Evolutionary conservation across 2,329 filamentous ascomycete species (phyloP), one percentile per base, ranked within the genome.

Genomic region (Penicillium brevicompactum): DNA sequence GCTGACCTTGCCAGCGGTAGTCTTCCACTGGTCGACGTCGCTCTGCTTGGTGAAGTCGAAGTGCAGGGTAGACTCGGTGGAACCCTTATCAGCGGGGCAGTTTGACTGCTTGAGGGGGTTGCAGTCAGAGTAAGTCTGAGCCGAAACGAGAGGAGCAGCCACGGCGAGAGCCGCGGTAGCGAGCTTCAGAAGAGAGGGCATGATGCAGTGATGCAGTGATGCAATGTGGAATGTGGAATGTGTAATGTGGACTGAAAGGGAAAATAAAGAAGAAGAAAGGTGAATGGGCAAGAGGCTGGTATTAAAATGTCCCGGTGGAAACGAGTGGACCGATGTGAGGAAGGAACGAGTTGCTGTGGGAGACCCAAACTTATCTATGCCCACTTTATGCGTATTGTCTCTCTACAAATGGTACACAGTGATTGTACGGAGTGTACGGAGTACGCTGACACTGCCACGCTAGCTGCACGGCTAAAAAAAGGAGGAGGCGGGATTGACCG

Each of bases 121-220:
- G 79, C 92, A 97, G 46, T 81, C 73, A 14, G 90, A 90, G 59
- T 76, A 85, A 30, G 91, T 91, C 74, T 96, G 92, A 42, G 88
- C 91, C 13, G 67, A 62, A 44, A 58, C 63, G 30, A 74, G 57
- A 34, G 72, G 70, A 34, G 69, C 63, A 34, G 67, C 61, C 21
- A 64, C 69, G 55, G 70, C 62, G 40, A 73, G 62, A 41, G 71
- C 68, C 49, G 59, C 67, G 16, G 66, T 57, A 42, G 65, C 66
- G 43, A 67, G 67, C 58, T 70, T 70, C 61, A 69, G 51, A 49
- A 71, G 55, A 31, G 67, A 67, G 31, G 61, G 59, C 72, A 74
- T 74, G 37, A 38, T 66, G 53, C 14, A 18, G 3, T 4, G 7
- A 34, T 38, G 16, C 14, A 16, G 38, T 41, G 16, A 41, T 38